Evolutionary conservation across 106 monocot genomes (phyloP), one percentile per base, ranked within the genome.

Genomic region (Vanilla planifolia): DNA sequence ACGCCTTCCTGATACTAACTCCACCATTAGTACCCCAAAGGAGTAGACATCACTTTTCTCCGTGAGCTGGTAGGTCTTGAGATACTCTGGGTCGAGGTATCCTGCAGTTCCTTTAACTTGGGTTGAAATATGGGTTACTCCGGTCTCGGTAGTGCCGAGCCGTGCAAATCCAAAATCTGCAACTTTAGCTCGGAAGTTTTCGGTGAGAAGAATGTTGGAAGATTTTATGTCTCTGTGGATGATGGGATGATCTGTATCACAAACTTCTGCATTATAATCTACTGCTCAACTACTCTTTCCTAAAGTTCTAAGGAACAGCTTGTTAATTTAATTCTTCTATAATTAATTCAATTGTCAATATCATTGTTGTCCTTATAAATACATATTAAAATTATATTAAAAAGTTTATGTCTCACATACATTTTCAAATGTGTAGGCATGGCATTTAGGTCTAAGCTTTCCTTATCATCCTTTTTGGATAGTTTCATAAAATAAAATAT

Each of bases 161-260:
- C 86, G 80, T 47, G 86, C 77, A 69, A 86, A 86, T 8, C 81
- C 86, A 55, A 86, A 86, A 64, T 81, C 86, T 16, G 86, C 68
- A 33, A 86, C 86, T 62, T 81, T 86, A 2, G 86, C 86, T 9
- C 86, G 77, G 9, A 81, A 59, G 51, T 65, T 77, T 41, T 81
- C 85, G 8, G 77, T 80, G 8, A 85, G 74, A 40, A 85, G 77
- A 4, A 85, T 85, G 44, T 80, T 85, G 2, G 86, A 86, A 20
- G 86, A 74, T 55, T 86, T 86, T 48, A 86, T 86, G 63, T 86
- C 86, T 68, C 86, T 78, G 78, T 86, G 86, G 42, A 86, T 86
- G 36, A 86, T 78, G 30, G 86, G 86, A 63, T 78, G 67, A 60
- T 78, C 85, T 85, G 79, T 60, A 82, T n/a, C n/a, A n/a, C n/a